Evolutionary conservation across 2,329 filamentous ascomycete genomes (phyloP), one percentile per base, ranked within the genome.

Genomic region (Emmonsia crescens): DNA sequence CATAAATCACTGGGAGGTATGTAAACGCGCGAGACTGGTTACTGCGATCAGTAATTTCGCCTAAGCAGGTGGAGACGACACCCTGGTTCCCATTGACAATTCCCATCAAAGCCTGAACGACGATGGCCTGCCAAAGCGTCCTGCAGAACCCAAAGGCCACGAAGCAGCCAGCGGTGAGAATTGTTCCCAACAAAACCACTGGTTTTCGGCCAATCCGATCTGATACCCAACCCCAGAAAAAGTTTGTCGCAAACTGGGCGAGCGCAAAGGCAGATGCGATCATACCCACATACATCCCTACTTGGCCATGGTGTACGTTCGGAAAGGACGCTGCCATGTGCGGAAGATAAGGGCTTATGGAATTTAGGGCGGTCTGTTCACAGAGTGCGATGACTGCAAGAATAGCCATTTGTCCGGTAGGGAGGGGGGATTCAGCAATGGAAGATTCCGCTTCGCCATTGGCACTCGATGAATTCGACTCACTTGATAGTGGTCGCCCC

Each of bases 361-460:
- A 96, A 75, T 99, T 99, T 71, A 99, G 83, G 0, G 94, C 94
- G 0, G 93, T 97, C 79, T 99, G 94, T 73, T 99, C 94, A 60
- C 89, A 89, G 27, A 99, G 81, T 6, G 92, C 92, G 63, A 99
- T 89, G 66, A 96, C 78, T 1, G 93, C 93, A 40, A 99, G 79
- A 14, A 97, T 83, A 5, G 86, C 82, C 64, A 99, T 86, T 78
- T 97, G 94, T 67, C 82, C 85, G 66, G 85, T 85, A 0, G 94
- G 94, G 21, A 99, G 77, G 0, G 93, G 92, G 1, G 90, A 89
- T 66, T 84, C 62, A 3, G 60, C 33, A 31, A 59, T 31, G 40
- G 57, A 59, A 51, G 60, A 60, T 36, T 67, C 55, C 16, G 64
- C 49, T 24, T 65, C 64, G 8, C 73, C 72, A 66, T 72, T 64